Evolutionary conservation across 805 yeast genomes (phyloP).

Genomic region (Candida succiphila): DNA sequence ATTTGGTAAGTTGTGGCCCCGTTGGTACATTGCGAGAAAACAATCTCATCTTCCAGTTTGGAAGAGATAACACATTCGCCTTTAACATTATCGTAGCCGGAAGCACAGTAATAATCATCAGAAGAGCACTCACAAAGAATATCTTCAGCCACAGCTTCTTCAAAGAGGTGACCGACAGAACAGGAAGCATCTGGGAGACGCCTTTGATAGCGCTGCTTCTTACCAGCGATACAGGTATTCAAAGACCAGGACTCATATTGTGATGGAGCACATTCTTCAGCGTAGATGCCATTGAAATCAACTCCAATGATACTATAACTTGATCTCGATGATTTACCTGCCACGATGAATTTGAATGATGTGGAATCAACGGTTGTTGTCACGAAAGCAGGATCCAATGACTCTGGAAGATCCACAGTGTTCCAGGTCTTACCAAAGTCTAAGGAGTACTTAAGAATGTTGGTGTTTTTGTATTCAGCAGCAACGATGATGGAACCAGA

Average conservation of each 20-base stretch:
- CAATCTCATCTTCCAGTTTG: slow-evolving; percentile 3
- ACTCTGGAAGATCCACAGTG: slow-evolving; percentile 28
- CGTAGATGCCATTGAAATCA: slow-evolving; percentile 31
- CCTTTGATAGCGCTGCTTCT: slow-evolving; percentile 42
- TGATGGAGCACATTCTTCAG: slow-evolving; percentile 12
- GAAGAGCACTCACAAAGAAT: slow-evolving; percentile 47
- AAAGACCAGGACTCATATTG: slow-evolving; percentile 50
- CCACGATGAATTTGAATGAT: slow-evolving; percentile 41
- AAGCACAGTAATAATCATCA: slow-evolving; percentile 53
- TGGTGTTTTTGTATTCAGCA: slow-evolving; percentile 24
- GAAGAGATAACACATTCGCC: slow-evolving; percentile 32
- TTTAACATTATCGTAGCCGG: slow-evolving; percentile 26
- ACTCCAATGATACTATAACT: slow-evolving; percentile 34
- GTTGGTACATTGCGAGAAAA: slow-evolving; percentile 5
- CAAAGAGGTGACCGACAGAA: slow-evolving; percentile 29
- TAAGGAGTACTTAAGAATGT: slow-evolving; percentile 37
- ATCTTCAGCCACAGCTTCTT: slow-evolving; percentile 26
- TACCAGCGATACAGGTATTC: slow-evolving; percentile 47
- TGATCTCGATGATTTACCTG: slow-evolving; percentile 23
- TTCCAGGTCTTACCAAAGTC: slow-evolving; percentile 63
- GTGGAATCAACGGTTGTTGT: slow-evolving; percentile 60
- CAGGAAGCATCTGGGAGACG: slow-evolving; percentile 52
- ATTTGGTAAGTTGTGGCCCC: slow-evolving; percentile 5
- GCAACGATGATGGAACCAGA: slow-evolving; percentile 62
- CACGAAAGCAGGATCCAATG: slow-evolving; percentile 31